These are phyloP conservation scores for Solanum hybrid DNA, from an alignment of 305 asterid genomes.

Conservation along the genomic window DNA sequence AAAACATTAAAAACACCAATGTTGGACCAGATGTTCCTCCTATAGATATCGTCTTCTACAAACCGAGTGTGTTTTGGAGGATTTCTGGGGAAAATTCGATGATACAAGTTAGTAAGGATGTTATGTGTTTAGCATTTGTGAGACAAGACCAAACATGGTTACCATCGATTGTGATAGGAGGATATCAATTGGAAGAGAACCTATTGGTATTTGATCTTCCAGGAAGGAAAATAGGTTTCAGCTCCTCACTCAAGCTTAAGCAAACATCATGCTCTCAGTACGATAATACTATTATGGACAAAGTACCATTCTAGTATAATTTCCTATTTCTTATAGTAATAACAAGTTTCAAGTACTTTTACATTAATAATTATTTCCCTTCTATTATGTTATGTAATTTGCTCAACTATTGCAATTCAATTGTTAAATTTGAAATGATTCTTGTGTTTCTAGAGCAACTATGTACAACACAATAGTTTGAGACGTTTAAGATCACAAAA, in stretches of 20 bases:
- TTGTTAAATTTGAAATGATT: not conserved
- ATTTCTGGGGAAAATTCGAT: slow-evolving; percentile 2
- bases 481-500: not conserved
- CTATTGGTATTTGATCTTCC: slow-evolving; percentile 13
- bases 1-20: not conserved
- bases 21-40: not conserved
- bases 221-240: slow-evolving; percentile 10
- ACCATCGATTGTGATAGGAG: slow-evolving; percentile 18
- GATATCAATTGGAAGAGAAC: slow-evolving; percentile 13
- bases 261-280: not conserved
- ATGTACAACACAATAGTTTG: too few relatives aligned
- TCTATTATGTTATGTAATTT: not conserved
- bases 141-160: not conserved
- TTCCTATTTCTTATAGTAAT: not conserved
- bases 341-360: not conserved
- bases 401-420: not conserved
- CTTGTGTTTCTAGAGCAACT: not conserved
- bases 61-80: not conserved
- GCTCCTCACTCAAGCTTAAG: slow-evolving; percentile 1
- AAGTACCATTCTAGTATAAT: not conserved
- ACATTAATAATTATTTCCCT: too few relatives aligned
- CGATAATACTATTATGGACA: not conserved
- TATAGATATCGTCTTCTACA: not conserved
- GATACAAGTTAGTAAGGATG: not conserved
- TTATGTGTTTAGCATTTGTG: slow-evolving; percentile 9